Conservation (phyloP, 208 protist species). For the Jaenimonas drosophilae region DNA sequence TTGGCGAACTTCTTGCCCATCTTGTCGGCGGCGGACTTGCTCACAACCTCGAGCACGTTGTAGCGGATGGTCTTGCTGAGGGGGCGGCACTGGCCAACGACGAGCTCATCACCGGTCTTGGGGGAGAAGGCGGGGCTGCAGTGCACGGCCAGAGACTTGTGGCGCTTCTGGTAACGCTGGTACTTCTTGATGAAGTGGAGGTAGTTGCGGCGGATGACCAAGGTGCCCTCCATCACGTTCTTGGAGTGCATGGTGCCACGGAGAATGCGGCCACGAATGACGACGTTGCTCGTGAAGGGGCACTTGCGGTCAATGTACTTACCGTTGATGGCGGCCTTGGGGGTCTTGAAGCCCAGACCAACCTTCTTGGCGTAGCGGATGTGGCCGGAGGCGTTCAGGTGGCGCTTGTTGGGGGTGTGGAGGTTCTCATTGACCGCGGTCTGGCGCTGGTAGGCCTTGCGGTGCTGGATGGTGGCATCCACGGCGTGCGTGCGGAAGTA, state of each 20-base stretch:
- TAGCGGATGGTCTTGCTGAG: conserved; percentile 99
- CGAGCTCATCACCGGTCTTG: conserved; percentile 97
- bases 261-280: conserved; percentile 99
- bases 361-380: conserved; percentile 95
- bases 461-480: conserved; percentile 84
- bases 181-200: conserved; percentile 99
- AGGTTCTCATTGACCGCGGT: conserved; percentile 87
- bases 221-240: conserved; percentile 99
- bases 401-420: conserved; percentile 45
- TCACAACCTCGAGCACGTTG: conserved; percentile 97
- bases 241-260: conserved; percentile 95
- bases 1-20: conserved; percentile 80
- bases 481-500: conserved; percentile 66
- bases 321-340: conserved; percentile 96
- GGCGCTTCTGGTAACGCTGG: conserved; percentile 99
- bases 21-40: conserved; percentile 80
- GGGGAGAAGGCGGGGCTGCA: conserved; percentile 97
- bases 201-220: conserved; percentile 99
- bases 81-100: conserved; percentile 99
- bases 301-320: conserved; percentile 99
- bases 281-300: conserved; percentile 99
- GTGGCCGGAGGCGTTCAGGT: conserved; percentile 57
- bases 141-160: conserved; percentile 99
- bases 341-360: conserved; percentile 99
- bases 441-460: conserved; percentile 91